Evolutionary conservation across 192 early-diverging fungal genomes (phyloP), one percentile per base, ranked within the genome.

Genomic region (Umbelopsis vinacea): DNA sequence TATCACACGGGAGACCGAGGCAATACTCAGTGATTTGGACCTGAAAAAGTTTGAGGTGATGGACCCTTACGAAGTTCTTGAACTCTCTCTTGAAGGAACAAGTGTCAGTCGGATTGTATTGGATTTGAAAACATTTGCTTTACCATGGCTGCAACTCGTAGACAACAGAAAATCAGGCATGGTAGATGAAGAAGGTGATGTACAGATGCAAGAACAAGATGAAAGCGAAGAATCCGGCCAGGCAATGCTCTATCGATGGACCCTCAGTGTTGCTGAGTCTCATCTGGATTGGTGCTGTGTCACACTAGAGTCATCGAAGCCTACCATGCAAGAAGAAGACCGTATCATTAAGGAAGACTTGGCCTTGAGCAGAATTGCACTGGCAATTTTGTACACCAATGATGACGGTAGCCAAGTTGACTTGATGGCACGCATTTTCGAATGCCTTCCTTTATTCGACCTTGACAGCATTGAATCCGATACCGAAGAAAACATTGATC

Each of bases 361-460:
- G 53, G 85, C 87, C 45, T 71, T 89, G 3, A 76, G 85, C 7
- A 78, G 82, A 55, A 38, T 89, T 23, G 82, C 81, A 0, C 52
- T 89, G 17, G 74, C 87, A 0, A 77, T 80, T 50, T 71, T 83
- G 55, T 89, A 89, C 38, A 78, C 82, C 12, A 86, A 79, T 35
- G 53, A 84, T 37, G 81, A 70, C 3, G 73, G 72, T 35, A 55
- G 79, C 26, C 77, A 83, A 22, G 76, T 75, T 54, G 79, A 83
- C 8, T 72, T 82, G 48, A 77, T 84, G 69, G 80, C 79, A 10
- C 79, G 84, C 23, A 85, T 87, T 47, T 84, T 84, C 76, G 85
- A 86, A 66, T 87, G 81, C 33, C 57, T 89, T 2, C 87, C 87
- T 14, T 74, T 84, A 29, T 86, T 89, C 71, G 75, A 74, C 15